Evolutionary conservation across 1,284 basidiomycete genomes (phyloP).

Genomic region (Hypsizygus ulmarius): DNA sequence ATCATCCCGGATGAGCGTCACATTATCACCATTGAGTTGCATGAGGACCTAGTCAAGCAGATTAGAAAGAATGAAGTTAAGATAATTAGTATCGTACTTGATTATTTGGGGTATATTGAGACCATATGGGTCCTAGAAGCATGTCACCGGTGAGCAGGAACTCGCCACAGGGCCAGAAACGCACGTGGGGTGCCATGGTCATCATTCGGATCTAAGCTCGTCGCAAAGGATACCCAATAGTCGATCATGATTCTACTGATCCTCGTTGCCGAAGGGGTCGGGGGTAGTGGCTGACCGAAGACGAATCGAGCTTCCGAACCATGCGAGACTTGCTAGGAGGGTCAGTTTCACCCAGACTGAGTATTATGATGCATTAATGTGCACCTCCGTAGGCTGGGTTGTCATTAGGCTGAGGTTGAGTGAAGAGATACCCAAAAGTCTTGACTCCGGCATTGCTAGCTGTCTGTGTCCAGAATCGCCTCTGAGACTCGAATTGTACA

Average conservation of each 20-base stretch:
- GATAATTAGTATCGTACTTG: conserved; percentile 8
- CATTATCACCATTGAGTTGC: conserved; percentile 29
- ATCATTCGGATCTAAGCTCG: conserved; percentile 48
- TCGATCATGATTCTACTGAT: conserved; percentile 44
- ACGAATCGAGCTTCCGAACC: conserved; percentile 40
- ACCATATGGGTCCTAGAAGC: conserved; percentile 35
- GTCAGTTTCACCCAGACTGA: not conserved
- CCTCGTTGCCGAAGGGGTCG: conserved; percentile 23
- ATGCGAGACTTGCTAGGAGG: conserved; percentile 34
- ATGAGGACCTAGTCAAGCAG: conserved; percentile 20
- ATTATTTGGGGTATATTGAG: conserved; percentile 24
- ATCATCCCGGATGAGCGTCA: conserved; percentile 30
- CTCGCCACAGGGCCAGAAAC: conserved; percentile 7
- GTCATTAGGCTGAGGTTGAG: conserved; percentile 35
- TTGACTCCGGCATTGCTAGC: conserved; percentile 38
- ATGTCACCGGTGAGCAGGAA: not conserved
- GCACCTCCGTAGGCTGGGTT: conserved; percentile 33
- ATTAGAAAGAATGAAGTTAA: not conserved
- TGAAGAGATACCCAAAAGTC: conserved; percentile 48
- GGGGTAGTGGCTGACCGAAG: conserved; percentile 29
- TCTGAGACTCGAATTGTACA: conserved; percentile 38
- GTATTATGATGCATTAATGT: not conserved
- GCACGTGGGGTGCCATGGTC: conserved; percentile 38
- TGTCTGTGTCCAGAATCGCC: conserved; percentile 40
- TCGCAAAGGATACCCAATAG: conserved; percentile 53